Conservation (phyloP, 2,329 filamentous ascomycete genomes). For the Phialophora tarda region DNA sequence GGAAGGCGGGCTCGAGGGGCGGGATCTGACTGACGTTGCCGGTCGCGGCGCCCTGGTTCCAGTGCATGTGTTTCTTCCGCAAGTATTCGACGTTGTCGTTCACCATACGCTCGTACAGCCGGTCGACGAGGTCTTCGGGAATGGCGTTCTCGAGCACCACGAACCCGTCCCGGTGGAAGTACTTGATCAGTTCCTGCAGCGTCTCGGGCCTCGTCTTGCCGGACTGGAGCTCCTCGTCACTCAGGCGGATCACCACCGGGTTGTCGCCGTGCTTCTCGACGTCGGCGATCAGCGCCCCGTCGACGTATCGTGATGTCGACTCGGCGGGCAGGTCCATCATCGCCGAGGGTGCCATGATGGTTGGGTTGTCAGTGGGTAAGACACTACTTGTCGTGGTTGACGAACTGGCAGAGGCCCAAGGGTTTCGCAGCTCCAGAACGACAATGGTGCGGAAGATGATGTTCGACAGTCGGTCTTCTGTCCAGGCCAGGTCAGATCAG, state of each 20-base stretch:
- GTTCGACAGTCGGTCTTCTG: neutral
- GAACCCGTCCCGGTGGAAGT: conserved; percentile 46
- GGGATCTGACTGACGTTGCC: conserved; percentile 51
- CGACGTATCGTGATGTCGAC: conserved; percentile 16
- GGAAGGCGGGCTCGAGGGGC: conserved; percentile 43
- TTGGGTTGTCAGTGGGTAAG: neutral
- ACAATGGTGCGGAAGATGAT: neutral
- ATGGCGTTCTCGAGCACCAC: conserved; percentile 48
- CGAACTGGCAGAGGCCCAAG: neutral
- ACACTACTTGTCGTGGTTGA: neutral
- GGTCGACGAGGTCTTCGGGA: conserved; percentile 42
- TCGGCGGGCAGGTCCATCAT: conserved; percentile 1
- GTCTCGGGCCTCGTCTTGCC: conserved; percentile 26
- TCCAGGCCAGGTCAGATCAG: neutral
- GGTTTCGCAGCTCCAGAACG: neutral
- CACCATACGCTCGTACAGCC: conserved; percentile 64
- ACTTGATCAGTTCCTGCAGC: conserved; percentile 27
- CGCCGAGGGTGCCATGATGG: conserved; percentile 23
- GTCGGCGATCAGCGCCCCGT: conserved; percentile 24
- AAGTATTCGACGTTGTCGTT: conserved; percentile 40
- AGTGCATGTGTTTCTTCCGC: conserved; percentile 42
- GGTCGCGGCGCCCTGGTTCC: conserved; percentile 43
- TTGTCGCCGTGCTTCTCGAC: conserved; percentile 30
- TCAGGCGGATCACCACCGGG: conserved; percentile 25
- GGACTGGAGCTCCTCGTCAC: conserved; percentile 27